Evolutionary conservation across 352 stramenopile species (phyloP), one percentile per base, ranked within the genome.

Genomic region (Lagenidium giganteum): DNA sequence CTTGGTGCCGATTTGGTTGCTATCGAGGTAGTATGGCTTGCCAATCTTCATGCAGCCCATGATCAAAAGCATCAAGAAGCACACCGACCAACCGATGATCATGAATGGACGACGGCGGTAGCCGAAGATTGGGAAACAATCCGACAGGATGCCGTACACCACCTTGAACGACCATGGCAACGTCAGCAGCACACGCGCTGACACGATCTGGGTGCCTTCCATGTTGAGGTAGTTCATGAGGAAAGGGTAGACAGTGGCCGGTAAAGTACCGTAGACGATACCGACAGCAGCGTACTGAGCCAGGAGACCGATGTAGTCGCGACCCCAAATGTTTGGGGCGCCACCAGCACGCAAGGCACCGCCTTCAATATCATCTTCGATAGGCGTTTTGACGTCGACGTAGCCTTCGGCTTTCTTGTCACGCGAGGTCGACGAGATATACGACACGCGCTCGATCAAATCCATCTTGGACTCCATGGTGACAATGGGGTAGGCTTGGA

Each of bases 81-180:
- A 83, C n/a, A 80, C 18, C 8, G 39, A 24, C 72, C 72, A 82
- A 3, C 72, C 72, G 8, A 85, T 43, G 8, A 85, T 39, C 61
- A 85, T 82, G 33, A 57, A 85, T 12, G 66, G 62, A 14, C 66
- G 67, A 38, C 72, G 68, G 26, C 72, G 69, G 50, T 80, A 82
- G 25, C 71, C 71, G 34, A 55, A 74, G 41, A 86, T 60, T 11
- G 70, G 69, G 8, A 67, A 36, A 28, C 61, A 71, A 29, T 79
- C 64, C 0, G 63, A 73, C 27, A 70, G 35, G 26, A 78, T 50
- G 13, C 62, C 64, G 49, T 72, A 69, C 40, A 78, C 68, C 18
- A 67, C 54, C 33, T 74, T 83, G 48, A 80, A 75, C 44, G 60
- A 79, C 70, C 70, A 83, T 3, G 67, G 64, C 5, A 83, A 34